Evolutionary conservation across 306 rosid species (phyloP).

Genomic region (Vigna angularis): DNA sequence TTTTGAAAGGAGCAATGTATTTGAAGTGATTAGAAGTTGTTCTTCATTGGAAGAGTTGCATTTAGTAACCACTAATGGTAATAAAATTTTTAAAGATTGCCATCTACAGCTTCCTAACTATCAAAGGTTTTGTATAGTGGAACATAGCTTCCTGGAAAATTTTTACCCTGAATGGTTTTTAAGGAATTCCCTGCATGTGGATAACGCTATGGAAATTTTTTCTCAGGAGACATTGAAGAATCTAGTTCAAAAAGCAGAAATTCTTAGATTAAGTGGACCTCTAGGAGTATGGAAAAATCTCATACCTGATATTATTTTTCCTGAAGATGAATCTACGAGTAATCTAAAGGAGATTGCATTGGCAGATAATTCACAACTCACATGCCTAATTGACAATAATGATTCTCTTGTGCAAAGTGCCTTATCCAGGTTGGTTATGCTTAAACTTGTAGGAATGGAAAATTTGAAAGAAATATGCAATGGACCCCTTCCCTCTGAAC

Average conservation of each 20-base stretch:
- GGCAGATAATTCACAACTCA: rapidly evolving
- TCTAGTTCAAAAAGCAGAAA: not conserved
- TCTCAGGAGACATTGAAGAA: conserved; percentile 1
- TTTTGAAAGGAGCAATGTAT: not conserved
- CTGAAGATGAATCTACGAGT: not conserved
- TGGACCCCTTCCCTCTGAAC: not conserved
- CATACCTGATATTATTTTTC: conserved; percentile 25
- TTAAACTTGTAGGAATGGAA: not conserved
- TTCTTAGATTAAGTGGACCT: rapidly evolving
- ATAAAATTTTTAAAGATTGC: too few relatives aligned
- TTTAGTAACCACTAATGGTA: too few relatives aligned
- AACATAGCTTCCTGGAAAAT: too few relatives aligned
- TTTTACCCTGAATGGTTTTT: too few relatives aligned
- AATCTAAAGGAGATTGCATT: not conserved
- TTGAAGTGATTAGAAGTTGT: not conserved
- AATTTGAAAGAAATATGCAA: conserved; percentile 16
- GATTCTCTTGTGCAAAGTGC: not conserved
- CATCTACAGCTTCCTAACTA: not conserved
- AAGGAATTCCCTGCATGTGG: not conserved
- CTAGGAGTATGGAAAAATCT: not conserved
- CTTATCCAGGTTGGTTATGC: conserved; percentile 16
- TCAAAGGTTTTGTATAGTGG: not conserved
- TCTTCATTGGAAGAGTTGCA: conserved; percentile 35
- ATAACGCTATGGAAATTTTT: too few relatives aligned
- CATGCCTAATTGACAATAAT: conserved; percentile 15